Base-by-base conservation (phyloP, 495 filamentous ascomycete genomes). In the Trichocladium antarcticum region DNA sequence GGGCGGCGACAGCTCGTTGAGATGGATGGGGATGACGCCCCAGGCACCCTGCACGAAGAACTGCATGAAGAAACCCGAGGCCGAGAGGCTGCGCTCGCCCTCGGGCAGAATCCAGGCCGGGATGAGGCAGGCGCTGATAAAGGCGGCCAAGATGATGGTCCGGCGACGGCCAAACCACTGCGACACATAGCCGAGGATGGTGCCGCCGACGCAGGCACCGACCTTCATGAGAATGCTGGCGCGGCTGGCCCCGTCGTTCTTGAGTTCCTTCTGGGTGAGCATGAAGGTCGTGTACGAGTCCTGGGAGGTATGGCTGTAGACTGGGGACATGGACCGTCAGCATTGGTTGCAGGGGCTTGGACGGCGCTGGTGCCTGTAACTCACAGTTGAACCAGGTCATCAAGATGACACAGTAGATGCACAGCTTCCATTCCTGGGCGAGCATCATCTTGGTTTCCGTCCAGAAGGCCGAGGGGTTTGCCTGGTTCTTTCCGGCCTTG, bases 221-320 rank as follows among this genome's bases (percentile, higher is more conserved):
- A 70, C 75, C 57, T 85, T 86, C 74, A 81, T 84, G 22, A 87
- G 64, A 56, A 88, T 86, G 37, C 73, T 78, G 11, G 81, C 82
- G n/a, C 82, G 76, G 9, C 75, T 81, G 9, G 84, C 81, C 4
- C 58, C 63, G 2, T 60, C 50, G 60, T 82, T 82, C 17, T 68
- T 44, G 48, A 89, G 71, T 37, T 77, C 74, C 61, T 87, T 87
- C 32, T 82, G 72, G 11, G 74, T 73, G 14, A 77, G 66, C 74
- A 85, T 79, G 57, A 86, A 86, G 6, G 84, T 88, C 3, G 82
- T 85, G 62, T 87, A 89, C 50, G 74, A 80, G 61, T 88, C 84
- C 59, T 86, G 83, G 14, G 75, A 78, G 6, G 80, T 80, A 60
- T 85, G 80, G 45, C 74, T 77, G 62, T 81, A 79, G 63, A 69